Evolutionary conservation across 2,329 filamentous ascomycete species (phyloP), one percentile per base, ranked within the genome.

Genomic region (Calonectria crousiana): DNA sequence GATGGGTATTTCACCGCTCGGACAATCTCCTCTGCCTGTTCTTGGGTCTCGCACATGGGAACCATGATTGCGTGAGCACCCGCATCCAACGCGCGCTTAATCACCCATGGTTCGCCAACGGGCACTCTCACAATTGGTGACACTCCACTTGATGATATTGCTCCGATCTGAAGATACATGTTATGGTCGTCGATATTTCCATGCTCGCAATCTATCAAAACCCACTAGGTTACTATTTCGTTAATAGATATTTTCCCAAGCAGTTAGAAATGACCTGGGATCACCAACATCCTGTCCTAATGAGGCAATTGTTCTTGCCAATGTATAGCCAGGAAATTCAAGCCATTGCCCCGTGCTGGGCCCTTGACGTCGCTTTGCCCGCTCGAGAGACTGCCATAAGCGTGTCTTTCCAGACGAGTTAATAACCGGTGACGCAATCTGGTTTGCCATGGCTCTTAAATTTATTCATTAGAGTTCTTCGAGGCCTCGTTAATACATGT

Each of bases 121-220:
- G 67, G 49, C 18, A 74, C 41, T 13, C 70, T 60, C 4, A 81
- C 80, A 26, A 81, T 76, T 13, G 80, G 80, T 1, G 80, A 81
- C 4, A 77, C 80, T 9, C 84, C 85, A 13, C 84, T 80, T 2
- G 84, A 82, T 38, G 85, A 81, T 49, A 87, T 85, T 11, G 85
- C 87, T n/a, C 84, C 84, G 10, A 88, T 85, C 8, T 85, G 84
- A 76, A 87, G 87, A 78, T 88, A 83, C 86, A 87, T 87, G 11
- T 83, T 79, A 53, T 83, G 81, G 74, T 87, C 86, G 41, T 83
- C 84, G 69, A 87, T 84, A 72, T 84, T 85, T 18, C 86, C 86
- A 75, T 88, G 86, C 72, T 86, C 87, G 52, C 84, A 85, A 72
- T 86, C 87, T 68, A 87, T 88, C 79, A 92, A 86, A 5, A 93